Conservation (phyloP, 1,284 basidiomycete species). For the Marasmius sp. region DNA sequence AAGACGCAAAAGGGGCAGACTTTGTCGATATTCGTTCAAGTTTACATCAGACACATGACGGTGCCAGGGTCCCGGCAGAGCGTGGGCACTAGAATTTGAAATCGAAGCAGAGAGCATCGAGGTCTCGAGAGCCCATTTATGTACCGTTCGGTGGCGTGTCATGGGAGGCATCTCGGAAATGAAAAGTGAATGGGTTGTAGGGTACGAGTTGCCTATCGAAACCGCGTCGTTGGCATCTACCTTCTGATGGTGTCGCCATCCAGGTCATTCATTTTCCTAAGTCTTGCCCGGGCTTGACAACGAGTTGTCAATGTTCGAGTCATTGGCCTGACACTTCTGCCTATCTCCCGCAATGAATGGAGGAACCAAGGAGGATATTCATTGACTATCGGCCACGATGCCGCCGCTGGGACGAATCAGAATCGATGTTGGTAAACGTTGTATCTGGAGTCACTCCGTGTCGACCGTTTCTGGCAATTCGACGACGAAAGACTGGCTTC, state of each 20-base stretch:
- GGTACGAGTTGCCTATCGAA: neutral
- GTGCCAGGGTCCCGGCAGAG: neutral
- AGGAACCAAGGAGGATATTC: neutral
- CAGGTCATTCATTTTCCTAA: neutral
- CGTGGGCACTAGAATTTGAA: neutral
- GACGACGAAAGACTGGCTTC: neutral
- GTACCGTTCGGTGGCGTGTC: neutral
- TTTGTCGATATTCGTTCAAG: neutral
- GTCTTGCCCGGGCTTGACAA: neutral
- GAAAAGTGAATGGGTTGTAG: neutral
- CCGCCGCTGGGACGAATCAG: neutral
- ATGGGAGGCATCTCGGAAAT: constrained; percentile 1
- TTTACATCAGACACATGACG: neutral
- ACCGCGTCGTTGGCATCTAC: too few species aligned
- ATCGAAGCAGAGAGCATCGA: neutral
- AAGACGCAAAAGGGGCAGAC: neutral
- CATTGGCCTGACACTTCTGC: neutral
- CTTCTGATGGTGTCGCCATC: neutral
- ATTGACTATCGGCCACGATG: neutral
- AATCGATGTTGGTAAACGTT: neutral
- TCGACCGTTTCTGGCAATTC: neutral
- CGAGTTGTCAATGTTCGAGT: neutral
- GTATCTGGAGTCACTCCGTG: neutral
- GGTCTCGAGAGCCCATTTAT: neutral
- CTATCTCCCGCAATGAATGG: neutral